A percentile compares a stretch with the other conserved stretches of the same genome.
phyloP scores from a whole-genome alignment of 2,329 filamentous ascomycete genomes.

The Coccinonectria pachysandricola region DNA sequence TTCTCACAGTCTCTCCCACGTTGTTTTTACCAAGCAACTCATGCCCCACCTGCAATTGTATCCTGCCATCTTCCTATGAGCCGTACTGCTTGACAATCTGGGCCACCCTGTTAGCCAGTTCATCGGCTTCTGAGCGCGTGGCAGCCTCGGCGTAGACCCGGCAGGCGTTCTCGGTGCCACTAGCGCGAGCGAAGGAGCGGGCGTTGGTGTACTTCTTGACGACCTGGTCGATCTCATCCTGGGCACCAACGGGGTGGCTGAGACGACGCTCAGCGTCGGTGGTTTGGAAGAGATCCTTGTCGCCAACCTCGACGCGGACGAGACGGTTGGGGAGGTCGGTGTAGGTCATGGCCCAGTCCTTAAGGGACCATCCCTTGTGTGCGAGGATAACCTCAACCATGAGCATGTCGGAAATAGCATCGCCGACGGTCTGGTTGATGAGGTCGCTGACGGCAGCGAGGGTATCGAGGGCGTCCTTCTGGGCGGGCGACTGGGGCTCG shows the following conservation, averaged over 20 bases:
- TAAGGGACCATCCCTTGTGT: conserved; percentile 83
- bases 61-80: conserved; percentile 15
- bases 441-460: conserved; percentile 76
- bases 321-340: conserved; percentile 89
- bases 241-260: conserved; percentile 65
- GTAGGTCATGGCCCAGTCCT: conserved; percentile 90
- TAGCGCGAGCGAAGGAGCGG: conserved; percentile 82
- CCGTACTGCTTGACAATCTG: conserved; percentile 56
- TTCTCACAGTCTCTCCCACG: no score
- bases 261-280: conserved; percentile 88
- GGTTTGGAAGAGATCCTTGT: conserved; percentile 83
- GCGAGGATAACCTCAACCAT: conserved; percentile 93
- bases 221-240: conserved; percentile 75
- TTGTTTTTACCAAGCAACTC: conserved; percentile 5
- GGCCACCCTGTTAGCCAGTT: conserved; percentile 75
- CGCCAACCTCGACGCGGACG: conserved; percentile 80
- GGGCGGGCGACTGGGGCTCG: conserved; percentile 80
- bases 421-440: conserved; percentile 96
- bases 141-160: conserved; percentile 93
- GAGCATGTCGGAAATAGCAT: conserved; percentile 90
- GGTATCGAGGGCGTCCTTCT: conserved; percentile 79
- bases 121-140: conserved; percentile 79
- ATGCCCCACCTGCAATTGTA: conserved; percentile 1
- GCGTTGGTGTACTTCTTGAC: conserved; percentile 88
- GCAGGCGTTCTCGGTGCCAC: conserved; percentile 91